These are phyloP conservation scores for Tuber brumale DNA, from an alignment of 495 filamentous ascomycete species.

Conservation along the genomic window DNA sequence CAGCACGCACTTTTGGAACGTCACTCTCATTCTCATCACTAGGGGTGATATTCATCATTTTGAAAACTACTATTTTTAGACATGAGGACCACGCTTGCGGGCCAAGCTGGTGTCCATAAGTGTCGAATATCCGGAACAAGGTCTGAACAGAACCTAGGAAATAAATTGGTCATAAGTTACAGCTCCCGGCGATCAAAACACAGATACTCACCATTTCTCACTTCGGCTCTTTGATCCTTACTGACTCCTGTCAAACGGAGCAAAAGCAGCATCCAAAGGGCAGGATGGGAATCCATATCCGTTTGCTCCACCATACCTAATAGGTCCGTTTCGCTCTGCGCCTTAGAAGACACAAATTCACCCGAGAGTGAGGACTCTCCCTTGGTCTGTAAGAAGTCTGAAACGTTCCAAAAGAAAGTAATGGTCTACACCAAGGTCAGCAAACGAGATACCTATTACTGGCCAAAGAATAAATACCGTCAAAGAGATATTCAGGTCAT, in stretches of 20 bases:
- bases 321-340: slow-evolving; percentile 49
- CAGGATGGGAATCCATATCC: slow-evolving; percentile 52
- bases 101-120: slow-evolving; percentile 72
- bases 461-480: slow-evolving; percentile 52
- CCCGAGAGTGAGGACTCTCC: slow-evolving; percentile 45
- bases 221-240: slow-evolving; percentile 69
- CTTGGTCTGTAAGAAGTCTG: slow-evolving; percentile 62
- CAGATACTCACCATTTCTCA: slow-evolving; percentile 64
- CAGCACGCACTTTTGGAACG: slow-evolving; percentile 19
- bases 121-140: slow-evolving; percentile 82
- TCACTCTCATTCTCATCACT: slow-evolving; percentile 19
- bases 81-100: slow-evolving; percentile 78
- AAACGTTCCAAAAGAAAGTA: slow-evolving; percentile 91
- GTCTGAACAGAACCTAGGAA: slow-evolving; percentile 68
- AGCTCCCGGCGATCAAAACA: not conserved
- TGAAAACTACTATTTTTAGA: slow-evolving; percentile 69
- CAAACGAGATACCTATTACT: not conserved
- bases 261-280: slow-evolving; percentile 81
- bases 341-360: slow-evolving; percentile 43
- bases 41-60: slow-evolving; percentile 56
- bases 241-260: slow-evolving; percentile 69
- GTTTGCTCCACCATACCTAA: slow-evolving; percentile 50
- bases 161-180: slow-evolving; percentile 9
- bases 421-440: slow-evolving; percentile 50
- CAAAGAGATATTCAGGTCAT: slow-evolving; percentile 91